Evolutionary conservation across 164 flowering plant genomes (phyloP).

Genomic region (Vitis labrusca): DNA sequence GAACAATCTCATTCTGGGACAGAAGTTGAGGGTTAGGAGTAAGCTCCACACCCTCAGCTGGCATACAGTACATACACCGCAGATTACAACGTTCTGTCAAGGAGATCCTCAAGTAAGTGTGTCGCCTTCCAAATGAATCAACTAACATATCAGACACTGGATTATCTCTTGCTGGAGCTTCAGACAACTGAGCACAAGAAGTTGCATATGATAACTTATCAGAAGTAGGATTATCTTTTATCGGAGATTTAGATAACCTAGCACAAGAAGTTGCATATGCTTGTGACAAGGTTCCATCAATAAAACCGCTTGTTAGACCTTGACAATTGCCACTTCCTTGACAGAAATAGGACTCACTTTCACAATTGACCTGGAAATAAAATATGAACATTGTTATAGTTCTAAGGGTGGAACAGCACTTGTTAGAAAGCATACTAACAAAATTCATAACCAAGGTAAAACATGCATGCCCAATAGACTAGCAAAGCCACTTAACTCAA

Average conservation of each 20-base stretch:
- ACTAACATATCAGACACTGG: conserved; percentile 71
- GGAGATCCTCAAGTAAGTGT: conserved; percentile 91
- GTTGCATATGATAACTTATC: conserved; percentile 65
- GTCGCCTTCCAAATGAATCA: conserved; percentile 92
- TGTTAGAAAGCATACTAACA: too few species aligned
- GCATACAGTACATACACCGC: conserved; percentile 97
- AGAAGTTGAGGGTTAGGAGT: conserved; percentile 66
- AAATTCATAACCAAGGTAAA: too few species aligned
- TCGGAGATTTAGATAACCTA: conserved; percentile 38
- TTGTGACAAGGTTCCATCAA: conserved; percentile 18
- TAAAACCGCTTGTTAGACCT: conserved; percentile 10
- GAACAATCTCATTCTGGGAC: conserved; percentile 63
- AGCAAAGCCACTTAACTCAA: too few species aligned
- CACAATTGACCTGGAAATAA: conserved; percentile 11
- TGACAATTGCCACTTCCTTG: background rate
- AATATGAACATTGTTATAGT: too few species aligned
- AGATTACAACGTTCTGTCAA: conserved; percentile 92
- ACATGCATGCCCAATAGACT: too few species aligned
- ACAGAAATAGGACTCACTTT: conserved; percentile 1
- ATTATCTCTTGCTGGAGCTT: conserved; percentile 39
- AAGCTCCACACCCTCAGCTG: conserved; percentile 89
- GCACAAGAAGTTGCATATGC: conserved; percentile 52
- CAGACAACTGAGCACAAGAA: conserved; percentile 48
- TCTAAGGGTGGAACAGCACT: too few species aligned
- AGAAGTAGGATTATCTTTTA: conserved; percentile 48